Conservation (phyloP, 495 filamentous ascomycete species). For the Sordaria brevicollis region DNA sequence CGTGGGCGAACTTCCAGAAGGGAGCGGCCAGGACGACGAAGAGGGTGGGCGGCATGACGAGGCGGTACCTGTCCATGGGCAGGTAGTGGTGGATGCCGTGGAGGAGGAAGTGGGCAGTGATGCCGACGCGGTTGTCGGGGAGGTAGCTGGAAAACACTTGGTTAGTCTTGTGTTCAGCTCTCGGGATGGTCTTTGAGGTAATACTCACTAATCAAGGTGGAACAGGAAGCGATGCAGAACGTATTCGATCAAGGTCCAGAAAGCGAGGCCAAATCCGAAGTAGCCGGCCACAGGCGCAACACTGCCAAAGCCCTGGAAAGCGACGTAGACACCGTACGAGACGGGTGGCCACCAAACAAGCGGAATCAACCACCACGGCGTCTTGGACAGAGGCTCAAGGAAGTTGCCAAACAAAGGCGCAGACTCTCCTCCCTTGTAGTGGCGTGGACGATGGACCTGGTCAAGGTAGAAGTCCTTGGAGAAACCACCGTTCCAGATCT, state of each 20-base stretch:
- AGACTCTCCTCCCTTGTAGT: conserved; percentile 86
- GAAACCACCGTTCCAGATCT: conserved; percentile 85
- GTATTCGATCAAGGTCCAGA: conserved; percentile 94
- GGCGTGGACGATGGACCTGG: conserved; percentile 88
- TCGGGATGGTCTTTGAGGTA: neutral
- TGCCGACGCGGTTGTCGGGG: conserved; percentile 80
- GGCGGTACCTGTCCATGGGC: conserved; percentile 92
- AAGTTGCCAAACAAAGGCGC: conserved; percentile 97
- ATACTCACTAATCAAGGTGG: conserved; percentile 76
- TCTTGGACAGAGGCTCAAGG: conserved; percentile 87
- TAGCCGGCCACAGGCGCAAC: conserved; percentile 35
- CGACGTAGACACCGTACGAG: conserved; percentile 62
- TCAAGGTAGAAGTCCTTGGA: conserved; percentile 89
- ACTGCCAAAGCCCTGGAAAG: conserved; percentile 42
- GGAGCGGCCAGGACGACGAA: conserved; percentile 77
- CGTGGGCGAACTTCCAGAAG: conserved; percentile 88
- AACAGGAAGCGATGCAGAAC: conserved; percentile 84
- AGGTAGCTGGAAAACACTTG: conserved; percentile 48
- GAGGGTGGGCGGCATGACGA: conserved; percentile 93
- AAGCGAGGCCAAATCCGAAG: conserved; percentile 52
- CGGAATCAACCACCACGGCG: conserved; percentile 86
- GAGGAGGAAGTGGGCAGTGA: conserved; percentile 86
- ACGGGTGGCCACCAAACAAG: conserved; percentile 75
- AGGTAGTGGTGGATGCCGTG: conserved; percentile 98
- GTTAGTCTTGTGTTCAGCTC: conserved; percentile 8